Conservation (phyloP, 371 early-diverging fungal species). For the Antonospora locustae region DNA sequence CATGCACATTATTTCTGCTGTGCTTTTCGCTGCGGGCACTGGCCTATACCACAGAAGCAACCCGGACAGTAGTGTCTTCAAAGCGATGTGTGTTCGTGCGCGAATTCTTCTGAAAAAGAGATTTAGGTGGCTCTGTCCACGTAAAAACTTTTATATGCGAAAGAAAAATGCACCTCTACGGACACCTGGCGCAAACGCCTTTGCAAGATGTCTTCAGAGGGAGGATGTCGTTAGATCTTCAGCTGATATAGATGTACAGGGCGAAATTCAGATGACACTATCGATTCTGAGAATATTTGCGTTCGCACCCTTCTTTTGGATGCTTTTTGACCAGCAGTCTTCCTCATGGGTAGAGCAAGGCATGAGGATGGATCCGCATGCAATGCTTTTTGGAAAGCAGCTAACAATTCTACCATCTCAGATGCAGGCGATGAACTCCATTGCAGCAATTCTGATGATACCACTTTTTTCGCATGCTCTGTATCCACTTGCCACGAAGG, state of each 20-base stretch:
- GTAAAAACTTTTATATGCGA: too few species aligned
- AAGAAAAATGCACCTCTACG: too few species aligned
- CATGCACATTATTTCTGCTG: slow-evolving; percentile 34
- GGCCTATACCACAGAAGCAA: slow-evolving; percentile 10
- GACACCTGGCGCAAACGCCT: too few species aligned
- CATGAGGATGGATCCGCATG: slow-evolving; percentile 37
- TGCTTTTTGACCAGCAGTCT: slow-evolving; percentile 55
- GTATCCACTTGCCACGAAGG: slow-evolving; percentile 54
- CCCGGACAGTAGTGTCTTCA: slow-evolving; percentile 8
- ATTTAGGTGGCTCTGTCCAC: too few species aligned
- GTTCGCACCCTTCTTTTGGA: slow-evolving; percentile 53
- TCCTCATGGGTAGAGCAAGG: slow-evolving; percentile 56
- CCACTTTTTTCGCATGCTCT: slow-evolving; percentile 57
- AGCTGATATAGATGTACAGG: neutral
- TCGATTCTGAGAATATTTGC: slow-evolving; percentile 28
- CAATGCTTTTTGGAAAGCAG: slow-evolving; percentile 4
- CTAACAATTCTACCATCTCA: slow-evolving; percentile 43
- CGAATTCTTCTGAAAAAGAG: too few species aligned
- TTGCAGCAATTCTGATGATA: slow-evolving; percentile 57
- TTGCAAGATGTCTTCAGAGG: neutral
- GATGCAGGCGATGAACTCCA: slow-evolving; percentile 55
- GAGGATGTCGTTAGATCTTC: neutral
- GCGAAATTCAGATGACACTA: neutral
- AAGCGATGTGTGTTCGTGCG: too few species aligned
- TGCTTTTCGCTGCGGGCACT: slow-evolving; percentile 37